Evolutionary conservation across 768 basidiomycete genomes (phyloP).

Genomic region (Russula brevipes): DNA sequence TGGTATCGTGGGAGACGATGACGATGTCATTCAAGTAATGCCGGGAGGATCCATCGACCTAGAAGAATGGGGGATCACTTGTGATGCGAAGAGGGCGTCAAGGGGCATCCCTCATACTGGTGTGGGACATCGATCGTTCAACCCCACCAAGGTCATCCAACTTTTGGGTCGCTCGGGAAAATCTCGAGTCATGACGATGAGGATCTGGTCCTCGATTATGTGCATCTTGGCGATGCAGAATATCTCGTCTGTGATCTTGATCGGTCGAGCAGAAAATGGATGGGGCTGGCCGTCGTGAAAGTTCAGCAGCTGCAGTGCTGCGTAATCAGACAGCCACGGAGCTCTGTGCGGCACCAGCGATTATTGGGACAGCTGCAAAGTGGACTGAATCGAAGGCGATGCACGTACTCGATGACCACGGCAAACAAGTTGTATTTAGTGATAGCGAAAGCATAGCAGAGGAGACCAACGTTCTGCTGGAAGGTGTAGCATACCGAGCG

Average conservation of each 20-base stretch:
- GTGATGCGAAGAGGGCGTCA: neutral
- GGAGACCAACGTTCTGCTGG: neutral
- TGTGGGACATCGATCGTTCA: neutral
- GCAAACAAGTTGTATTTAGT: neutral
- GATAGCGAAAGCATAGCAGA: neutral
- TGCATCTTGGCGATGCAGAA: slow-evolving; percentile 2
- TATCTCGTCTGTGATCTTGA: neutral
- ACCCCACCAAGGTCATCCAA: neutral
- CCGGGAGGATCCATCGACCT: neutral
- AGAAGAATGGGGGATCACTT: neutral
- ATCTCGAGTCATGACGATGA: neutral
- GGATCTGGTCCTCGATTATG: neutral
- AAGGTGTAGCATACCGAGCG: neutral
- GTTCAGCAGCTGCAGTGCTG: neutral
- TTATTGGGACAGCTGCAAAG: neutral
- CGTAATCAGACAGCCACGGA: neutral
- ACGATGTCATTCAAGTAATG: neutral
- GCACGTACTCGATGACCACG: neutral
- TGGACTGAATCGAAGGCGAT: neutral
- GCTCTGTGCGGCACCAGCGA: neutral
- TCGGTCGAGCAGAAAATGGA: neutral
- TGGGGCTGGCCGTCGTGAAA: neutral
- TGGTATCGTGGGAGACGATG: neutral
- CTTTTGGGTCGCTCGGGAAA: neutral
- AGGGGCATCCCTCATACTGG: neutral